Conservation (phyloP, 257 asterid genomes). For the Solanum appendiculatum region DNA sequence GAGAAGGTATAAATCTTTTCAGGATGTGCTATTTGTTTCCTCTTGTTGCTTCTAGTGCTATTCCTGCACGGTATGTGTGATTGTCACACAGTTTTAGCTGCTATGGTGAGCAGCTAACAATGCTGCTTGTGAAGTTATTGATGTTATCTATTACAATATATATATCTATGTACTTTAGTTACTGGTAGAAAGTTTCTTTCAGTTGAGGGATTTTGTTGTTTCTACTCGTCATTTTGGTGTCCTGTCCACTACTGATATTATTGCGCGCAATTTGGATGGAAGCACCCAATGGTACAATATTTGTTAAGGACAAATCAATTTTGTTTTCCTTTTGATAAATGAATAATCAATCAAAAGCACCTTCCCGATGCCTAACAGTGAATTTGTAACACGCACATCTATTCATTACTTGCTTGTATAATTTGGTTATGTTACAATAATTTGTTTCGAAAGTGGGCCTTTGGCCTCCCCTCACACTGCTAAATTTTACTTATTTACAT, state of each 20-base stretch:
- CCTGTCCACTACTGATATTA: neutral
- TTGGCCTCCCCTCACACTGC: neutral
- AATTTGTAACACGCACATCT: neutral
- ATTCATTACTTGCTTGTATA: neutral
- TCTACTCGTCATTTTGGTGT: neutral
- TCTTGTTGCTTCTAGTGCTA: neutral
- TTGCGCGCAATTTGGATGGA: neutral
- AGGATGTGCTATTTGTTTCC: neutral
- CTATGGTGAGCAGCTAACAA: neutral
- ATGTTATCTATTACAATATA: neutral
- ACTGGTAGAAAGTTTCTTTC: neutral
- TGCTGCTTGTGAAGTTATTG: neutral
- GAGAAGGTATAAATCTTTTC: neutral
- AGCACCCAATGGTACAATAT: neutral
- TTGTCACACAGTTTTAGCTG: constrained; percentile 10
- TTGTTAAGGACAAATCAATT: neutral
- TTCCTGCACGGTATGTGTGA: neutral
- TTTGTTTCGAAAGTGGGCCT: neutral
- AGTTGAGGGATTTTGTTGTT: neutral
- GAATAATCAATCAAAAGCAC: neutral
- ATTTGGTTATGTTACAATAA: neutral
- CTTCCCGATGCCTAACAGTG: neutral
- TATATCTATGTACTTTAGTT: neutral
- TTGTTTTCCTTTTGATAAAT: neutral
- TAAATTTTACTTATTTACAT: neutral